Conservation (phyloP, 2,329 filamentous ascomycete genomes). For the Aaosphaeria arxii region DNA sequence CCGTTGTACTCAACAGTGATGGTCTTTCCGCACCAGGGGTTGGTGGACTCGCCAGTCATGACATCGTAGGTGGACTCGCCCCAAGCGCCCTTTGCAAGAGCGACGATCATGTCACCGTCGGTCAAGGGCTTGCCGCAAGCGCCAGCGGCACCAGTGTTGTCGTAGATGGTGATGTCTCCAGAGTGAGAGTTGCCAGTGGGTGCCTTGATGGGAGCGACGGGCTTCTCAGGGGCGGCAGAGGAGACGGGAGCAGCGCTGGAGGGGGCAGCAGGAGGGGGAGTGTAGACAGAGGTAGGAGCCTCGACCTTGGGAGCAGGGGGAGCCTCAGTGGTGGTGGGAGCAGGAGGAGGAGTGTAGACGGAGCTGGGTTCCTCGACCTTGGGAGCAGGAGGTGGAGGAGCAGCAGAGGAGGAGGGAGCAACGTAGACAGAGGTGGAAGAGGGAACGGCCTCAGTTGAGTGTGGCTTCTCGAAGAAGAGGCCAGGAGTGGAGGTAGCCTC, state of each 20-base stretch:
- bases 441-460: background rate
- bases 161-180: conserved; percentile 35
- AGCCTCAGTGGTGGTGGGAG: conserved; percentile 1
- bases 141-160: conserved; percentile 18
- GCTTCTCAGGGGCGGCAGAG: conserved; percentile 1
- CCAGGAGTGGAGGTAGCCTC: conserved; percentile 3
- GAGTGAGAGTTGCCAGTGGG: conserved; percentile 3
- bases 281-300: conserved; percentile 3
- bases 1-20: conserved; percentile 30
- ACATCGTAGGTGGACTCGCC: conserved; percentile 27
- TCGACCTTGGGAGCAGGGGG: background rate
- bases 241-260: conserved; percentile 5
- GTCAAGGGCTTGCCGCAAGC: conserved; percentile 27
- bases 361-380: background rate
- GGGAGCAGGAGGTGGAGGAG: conserved; percentile 5
- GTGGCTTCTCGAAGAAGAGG: conserved; percentile 4
- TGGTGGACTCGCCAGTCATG: conserved; percentile 28
- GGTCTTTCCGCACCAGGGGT: conserved; percentile 33
- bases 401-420: conserved; percentile 1
- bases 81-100: conserved; percentile 24
- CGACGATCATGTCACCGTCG: conserved; percentile 23
- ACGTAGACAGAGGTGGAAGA: conserved; percentile 3
- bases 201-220: background rate
- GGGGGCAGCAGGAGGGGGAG: background rate
- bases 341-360: conserved; percentile 5